Evolutionary conservation across 805 yeast genomes (phyloP).

Genomic region (Starmerella powellii): DNA sequence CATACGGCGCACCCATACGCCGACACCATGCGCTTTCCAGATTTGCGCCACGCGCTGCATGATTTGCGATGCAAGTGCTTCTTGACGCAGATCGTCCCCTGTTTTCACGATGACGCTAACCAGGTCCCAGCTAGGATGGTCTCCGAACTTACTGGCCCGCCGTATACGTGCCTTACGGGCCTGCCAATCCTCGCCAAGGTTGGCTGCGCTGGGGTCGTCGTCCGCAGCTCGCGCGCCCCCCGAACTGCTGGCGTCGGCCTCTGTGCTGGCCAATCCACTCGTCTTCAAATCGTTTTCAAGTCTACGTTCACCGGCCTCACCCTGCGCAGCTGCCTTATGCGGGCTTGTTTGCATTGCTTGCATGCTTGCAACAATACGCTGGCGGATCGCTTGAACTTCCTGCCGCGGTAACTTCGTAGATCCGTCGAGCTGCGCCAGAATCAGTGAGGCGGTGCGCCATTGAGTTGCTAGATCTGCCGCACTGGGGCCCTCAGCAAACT

Average conservation of each 20-base stretch:
- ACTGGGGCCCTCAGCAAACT: constrained; percentile 20
- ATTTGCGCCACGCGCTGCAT: constrained; percentile 76
- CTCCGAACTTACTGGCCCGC: constrained; percentile 68
- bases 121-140: constrained; percentile 82
- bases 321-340: constrained; percentile 39
- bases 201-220: constrained; percentile 39
- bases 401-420: constrained; percentile 37
- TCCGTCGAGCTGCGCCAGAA: constrained; percentile 79
- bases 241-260: background rate
- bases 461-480: constrained; percentile 66
- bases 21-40: constrained; percentile 60
- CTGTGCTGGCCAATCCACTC: constrained; percentile 45
- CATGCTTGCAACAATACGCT: constrained; percentile 60
- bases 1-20: constrained; percentile 89
- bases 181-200: constrained; percentile 87
- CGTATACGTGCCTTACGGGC: constrained; percentile 71
- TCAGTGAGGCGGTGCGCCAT: constrained; percentile 91
- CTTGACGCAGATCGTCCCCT: constrained; percentile 91
- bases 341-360: constrained; percentile 56
- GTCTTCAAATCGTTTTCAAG: constrained; percentile 84
- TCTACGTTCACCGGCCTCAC: constrained; percentile 82
- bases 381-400: constrained; percentile 56
- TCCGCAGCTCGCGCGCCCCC: constrained; percentile 23
- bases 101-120: constrained; percentile 94
- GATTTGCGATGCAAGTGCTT: constrained; percentile 93